Evolutionary conservation across 129 eudicot species (phyloP), one percentile per base, ranked within the genome.

Genomic region (Erigeron canadensis): DNA sequence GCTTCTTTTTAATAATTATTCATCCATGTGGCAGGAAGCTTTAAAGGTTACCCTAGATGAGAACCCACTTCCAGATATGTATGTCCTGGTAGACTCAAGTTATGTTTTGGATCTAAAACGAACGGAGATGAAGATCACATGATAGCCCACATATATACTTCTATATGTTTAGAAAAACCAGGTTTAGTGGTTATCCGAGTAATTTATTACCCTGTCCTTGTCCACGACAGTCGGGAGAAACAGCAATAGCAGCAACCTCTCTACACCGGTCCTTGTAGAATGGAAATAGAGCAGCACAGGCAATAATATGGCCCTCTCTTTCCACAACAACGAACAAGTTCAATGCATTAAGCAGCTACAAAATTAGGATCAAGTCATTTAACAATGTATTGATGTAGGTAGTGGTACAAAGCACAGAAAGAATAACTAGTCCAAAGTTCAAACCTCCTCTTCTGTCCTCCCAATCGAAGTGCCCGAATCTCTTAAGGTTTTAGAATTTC

Each of bases 191-290:
- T n/a, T 50, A 15, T 83, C 97, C 97, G 47, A 90, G 95, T 76
- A 90, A 83, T 63, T 90, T 90, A 79, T 90, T 95, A 60, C 97
- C 97, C 81, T 83, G 97, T 44, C 95, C 97, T 83, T 85, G 95
- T 34, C 95, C 97, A 48, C 97, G 89, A 65, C 97, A 90, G 9
- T 90, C 95, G 8, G 95, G 95, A 72, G 97, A 90, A 79, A 90
- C 95, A 72, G 95, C 96, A 76, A 90, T 81, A 16, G 95, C 91
- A 77, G 95, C 96, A 63, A 90, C 86, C 75, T 87, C 95, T 17
- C 81, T 91, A 62, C 97, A 85, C 61, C 83, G 87, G 15, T 87
- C 95, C 51, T 83, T 69, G 70, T 73, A 74, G 78, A 79, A 87
- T 23, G 97, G 91, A 57, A 85, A 81, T 34, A 90, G 84, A 75